Base-by-base conservation (phyloP, 352 stramenopile genomes). In the Globisporangium takayamanum region DNA sequence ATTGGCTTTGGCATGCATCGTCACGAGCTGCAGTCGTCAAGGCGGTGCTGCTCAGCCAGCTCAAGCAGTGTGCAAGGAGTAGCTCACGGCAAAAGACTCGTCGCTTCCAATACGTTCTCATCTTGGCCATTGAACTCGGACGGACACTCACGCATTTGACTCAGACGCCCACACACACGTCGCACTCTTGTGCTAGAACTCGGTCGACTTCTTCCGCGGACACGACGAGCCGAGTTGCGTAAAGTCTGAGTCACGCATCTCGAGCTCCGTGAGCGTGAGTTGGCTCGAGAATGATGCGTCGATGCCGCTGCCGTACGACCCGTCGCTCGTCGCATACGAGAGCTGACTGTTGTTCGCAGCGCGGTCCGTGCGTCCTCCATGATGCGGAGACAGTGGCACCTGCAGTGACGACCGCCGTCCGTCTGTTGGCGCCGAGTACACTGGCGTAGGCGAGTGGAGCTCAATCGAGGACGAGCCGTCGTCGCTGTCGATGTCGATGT, bases 181-280 rank as follows among this genome's bases (percentile, higher is more conserved):
- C 8, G 25, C 41, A 53, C 10, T 28, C 22, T 22, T 22, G 22
- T 6, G 30, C 41, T 57, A 81, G 63, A 81, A 81, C 47, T 81
- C 73, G 56, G 73, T 79, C 5, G 73, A 81, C 48, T 75, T 68
- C 58, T 81, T 82, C 41, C 63, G 70, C 22, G 70, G 72, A 46
- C 62, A 70, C 18, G 57, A 26, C 20, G 60, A 14, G 6, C n/a
- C 18, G 18, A 51, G 16, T 3, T 22, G 22, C 14, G 22, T 25
- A 26, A 52, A 52, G 47, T 25, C 61, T 57, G 22, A 69, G 59
- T 45, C 66, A 44, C n/a, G 70, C 71, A 41, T 33, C 64, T 50
- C 62, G 63, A n/a, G 59, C 5, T 63, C 69, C 0, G 67, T 57
- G 47, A 73, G 54, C 2, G 62, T 71, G 44, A 81, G 12, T 22